Percentiles rank a stretch among this genome's conserved stretches.
phyloP scores from a whole-genome alignment of 805 yeast genomes.

The Candida corydali region DNA sequence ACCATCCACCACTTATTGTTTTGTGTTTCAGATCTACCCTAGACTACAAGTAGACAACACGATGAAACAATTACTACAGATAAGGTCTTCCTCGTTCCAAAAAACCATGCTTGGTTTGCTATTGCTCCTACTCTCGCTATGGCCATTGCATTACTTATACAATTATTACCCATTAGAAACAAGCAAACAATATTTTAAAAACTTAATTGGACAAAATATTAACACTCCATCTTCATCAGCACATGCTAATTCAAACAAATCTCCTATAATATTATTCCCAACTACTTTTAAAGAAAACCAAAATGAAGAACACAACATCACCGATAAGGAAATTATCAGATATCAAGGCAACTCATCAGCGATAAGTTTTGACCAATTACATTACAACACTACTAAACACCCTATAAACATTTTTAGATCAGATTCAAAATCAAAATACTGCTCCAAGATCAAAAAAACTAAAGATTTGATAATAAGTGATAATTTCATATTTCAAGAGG shows the following conservation, averaged over 20 bases:
- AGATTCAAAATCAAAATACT: neutral
- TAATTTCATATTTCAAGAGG: slow-evolving; percentile 1
- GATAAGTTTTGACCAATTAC: neutral
- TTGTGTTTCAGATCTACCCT: too few relatives aligned
- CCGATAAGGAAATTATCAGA: slow-evolving; percentile 1
- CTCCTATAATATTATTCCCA: slow-evolving; percentile 1
- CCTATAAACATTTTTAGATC: neutral
- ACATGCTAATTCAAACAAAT: neutral
- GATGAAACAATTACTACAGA: neutral
- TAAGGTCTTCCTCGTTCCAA: neutral
- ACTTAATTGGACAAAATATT: neutral
- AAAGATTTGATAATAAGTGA: slow-evolving; percentile 2
- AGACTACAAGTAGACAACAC: too few relatives aligned
- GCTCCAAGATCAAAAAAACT: neutral
- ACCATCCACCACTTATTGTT: too few relatives aligned
- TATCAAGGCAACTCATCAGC: slow-evolving; percentile 1
- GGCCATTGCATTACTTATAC: slow-evolving; percentile 1
- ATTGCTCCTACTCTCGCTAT: neutral
- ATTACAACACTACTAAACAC: neutral
- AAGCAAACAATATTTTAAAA: neutral
- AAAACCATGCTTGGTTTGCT: neutral
- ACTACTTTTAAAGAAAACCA: slow-evolving; percentile 1
- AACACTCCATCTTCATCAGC: neutral
- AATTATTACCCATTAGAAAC: slow-evolving; percentile 1
- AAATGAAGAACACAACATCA: neutral